Conservation (phyloP, 202 grass and related monocot genomes). For the Brachypodium distachyon region DNA sequence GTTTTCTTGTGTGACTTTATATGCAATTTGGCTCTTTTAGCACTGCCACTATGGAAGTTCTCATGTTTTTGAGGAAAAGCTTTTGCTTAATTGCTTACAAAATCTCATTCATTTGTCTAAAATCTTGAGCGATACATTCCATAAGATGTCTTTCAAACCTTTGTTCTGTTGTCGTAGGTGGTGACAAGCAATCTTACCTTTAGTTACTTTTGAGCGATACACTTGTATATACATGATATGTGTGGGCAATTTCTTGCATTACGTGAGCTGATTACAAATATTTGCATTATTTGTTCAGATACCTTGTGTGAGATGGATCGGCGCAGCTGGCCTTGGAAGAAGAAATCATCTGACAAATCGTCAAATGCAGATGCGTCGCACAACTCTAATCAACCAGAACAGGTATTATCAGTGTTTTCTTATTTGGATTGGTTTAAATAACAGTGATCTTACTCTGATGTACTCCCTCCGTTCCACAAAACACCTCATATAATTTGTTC, state of each 20-base stretch:
- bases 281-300: slow-evolving; percentile 27
- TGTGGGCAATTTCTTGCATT: background rate
- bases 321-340: slow-evolving; percentile 98
- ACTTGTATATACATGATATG: background rate
- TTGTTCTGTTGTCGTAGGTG: background rate
- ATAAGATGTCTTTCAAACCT: background rate
- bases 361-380: slow-evolving; percentile 29
- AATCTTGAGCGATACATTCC: background rate
- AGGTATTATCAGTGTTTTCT: slow-evolving; percentile 27
- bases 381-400: slow-evolving; percentile 51
- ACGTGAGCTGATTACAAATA: background rate
- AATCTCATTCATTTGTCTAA: slow-evolving; percentile 14
- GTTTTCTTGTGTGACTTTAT: background rate
- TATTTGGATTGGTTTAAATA: background rate
- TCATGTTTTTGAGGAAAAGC: background rate
- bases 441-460: background rate
- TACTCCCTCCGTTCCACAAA: no score
- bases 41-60: background rate
- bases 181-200: background rate
- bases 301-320: slow-evolving; percentile 61
- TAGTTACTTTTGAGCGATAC: background rate
- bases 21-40: background rate
- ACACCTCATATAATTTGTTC: no score
- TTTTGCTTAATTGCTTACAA: background rate
- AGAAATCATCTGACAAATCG: slow-evolving; percentile 92